Conservation (phyloP, 495 filamentous ascomycete genomes). For the Xylaria scruposa region DNA sequence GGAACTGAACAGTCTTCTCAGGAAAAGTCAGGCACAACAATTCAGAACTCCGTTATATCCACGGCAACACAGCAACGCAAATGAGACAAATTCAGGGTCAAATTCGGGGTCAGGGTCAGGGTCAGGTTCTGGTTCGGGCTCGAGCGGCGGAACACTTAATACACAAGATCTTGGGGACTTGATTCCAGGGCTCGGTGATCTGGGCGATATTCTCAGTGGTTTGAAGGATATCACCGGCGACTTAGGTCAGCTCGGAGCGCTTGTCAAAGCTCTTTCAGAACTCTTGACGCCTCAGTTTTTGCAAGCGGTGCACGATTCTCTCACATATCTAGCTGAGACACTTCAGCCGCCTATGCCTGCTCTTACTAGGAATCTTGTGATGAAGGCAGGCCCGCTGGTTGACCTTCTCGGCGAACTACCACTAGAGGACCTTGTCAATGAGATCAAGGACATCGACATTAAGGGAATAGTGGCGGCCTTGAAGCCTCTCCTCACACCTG, state of each 20-base stretch:
- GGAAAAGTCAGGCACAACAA: slow-evolving; percentile 38
- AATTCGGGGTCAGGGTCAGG: slow-evolving; percentile 2
- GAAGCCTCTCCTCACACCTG: slow-evolving; percentile 49
- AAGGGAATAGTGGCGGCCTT: slow-evolving; percentile 51
- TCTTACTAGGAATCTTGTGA: slow-evolving; percentile 36
- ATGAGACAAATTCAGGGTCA: slow-evolving; percentile 25
- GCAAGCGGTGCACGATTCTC: slow-evolving; percentile 41
- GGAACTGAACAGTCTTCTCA: slow-evolving; percentile 44
- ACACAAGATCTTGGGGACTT: slow-evolving; percentile 38
- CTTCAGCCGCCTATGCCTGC: slow-evolving; percentile 42
- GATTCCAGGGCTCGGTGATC: slow-evolving; percentile 34
- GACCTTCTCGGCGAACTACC: slow-evolving; percentile 40
- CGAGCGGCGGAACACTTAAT: slow-evolving; percentile 21
- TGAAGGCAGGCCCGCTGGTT: slow-evolving; percentile 40
- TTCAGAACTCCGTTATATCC: slow-evolving; percentile 37
- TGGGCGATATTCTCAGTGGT: slow-evolving; percentile 35
- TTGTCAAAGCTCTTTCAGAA: slow-evolving; percentile 35
- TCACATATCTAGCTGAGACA: slow-evolving; percentile 41
- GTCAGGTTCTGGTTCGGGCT: not conserved
- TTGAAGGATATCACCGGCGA: slow-evolving; percentile 35
- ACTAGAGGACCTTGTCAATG: slow-evolving; percentile 39
- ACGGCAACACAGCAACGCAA: slow-evolving; percentile 31
- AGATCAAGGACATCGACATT: slow-evolving; percentile 50
- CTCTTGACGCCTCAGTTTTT: slow-evolving; percentile 43
- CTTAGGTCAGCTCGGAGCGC: slow-evolving; percentile 33